A percentile compares a stretch with the other conserved stretches of the same genome.
phyloP scores from a whole-genome alignment of 371 early-diverging fungal species.

The Mycotypha africana region DNA sequence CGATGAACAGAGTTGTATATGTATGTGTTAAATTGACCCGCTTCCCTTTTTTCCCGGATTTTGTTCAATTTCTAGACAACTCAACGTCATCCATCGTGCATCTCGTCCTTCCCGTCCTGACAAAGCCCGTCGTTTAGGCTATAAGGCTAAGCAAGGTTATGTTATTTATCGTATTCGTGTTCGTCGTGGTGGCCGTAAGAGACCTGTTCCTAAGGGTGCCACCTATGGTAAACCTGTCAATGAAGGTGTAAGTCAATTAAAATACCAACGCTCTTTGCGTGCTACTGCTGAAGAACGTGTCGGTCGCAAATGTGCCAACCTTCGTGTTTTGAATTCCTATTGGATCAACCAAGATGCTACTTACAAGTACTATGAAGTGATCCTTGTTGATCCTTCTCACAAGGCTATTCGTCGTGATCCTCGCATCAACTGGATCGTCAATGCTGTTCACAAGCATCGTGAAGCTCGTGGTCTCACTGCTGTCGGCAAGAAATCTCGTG shows the following conservation, averaged over 20 bases:
- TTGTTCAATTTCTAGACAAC: slow-evolving; percentile 61
- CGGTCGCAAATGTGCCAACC: slow-evolving; percentile 91
- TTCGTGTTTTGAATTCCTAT: slow-evolving; percentile 98
- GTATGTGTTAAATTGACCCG: slow-evolving; percentile 1
- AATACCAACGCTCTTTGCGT: slow-evolving; percentile 91
- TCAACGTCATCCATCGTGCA: slow-evolving; percentile 96
- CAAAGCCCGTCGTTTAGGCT: slow-evolving; percentile 98
- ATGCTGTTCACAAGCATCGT: slow-evolving; percentile 97
- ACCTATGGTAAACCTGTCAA: slow-evolving; percentile 97
- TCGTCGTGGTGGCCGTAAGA: slow-evolving; percentile 98
- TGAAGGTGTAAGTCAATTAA: slow-evolving; percentile 98
- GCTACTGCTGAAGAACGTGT: slow-evolving; percentile 97
- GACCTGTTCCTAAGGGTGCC: slow-evolving; percentile 95
- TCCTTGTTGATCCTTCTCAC: slow-evolving; percentile 96
- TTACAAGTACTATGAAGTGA: slow-evolving; percentile 99
- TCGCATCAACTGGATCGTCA: slow-evolving; percentile 99
- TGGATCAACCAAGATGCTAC: slow-evolving; percentile 99
- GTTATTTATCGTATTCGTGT: slow-evolving; percentile 97
- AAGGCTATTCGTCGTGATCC: slow-evolving; percentile 97
- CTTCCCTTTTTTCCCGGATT: slow-evolving; percentile 1
- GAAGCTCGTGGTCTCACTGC: slow-evolving; percentile 98
- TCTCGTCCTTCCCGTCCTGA: slow-evolving; percentile 98
- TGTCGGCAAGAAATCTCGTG: slow-evolving; percentile 96
- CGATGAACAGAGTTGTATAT: slow-evolving; percentile 5
- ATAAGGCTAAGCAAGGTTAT: slow-evolving; percentile 99